These are phyloP conservation scores for Hypoxylon sp. DNA, from an alignment of 2,329 filamentous ascomycete genomes.

Conservation along the genomic window DNA sequence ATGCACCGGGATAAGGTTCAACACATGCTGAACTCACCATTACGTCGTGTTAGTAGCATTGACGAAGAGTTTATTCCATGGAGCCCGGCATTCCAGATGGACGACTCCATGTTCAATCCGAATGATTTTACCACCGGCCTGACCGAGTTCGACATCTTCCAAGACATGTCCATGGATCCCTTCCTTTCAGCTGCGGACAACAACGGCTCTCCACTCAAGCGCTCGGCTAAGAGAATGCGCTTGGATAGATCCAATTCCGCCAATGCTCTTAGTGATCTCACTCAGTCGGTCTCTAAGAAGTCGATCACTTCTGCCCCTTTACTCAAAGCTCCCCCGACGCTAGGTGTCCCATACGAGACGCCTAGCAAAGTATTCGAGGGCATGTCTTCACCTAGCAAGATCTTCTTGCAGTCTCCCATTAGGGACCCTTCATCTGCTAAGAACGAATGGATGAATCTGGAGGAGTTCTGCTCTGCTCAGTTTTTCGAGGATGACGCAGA, in stretches of 20 bases:
- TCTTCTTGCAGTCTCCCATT: slow-evolving; percentile 57
- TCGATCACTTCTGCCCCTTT: slow-evolving; percentile 63
- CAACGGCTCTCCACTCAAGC: slow-evolving; percentile 75
- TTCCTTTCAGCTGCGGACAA: slow-evolving; percentile 62
- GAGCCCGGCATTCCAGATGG: slow-evolving; percentile 75
- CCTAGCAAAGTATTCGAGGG: slow-evolving; percentile 69
- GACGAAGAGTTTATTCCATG: slow-evolving; percentile 66
- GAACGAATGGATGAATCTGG: slow-evolving; percentile 58
- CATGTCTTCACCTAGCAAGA: slow-evolving; percentile 67
- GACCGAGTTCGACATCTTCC: slow-evolving; percentile 73
- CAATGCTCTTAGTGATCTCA: slow-evolving; percentile 71
- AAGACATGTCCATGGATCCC: slow-evolving; percentile 56
- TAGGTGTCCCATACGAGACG: slow-evolving; percentile 60
- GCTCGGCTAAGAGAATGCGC: slow-evolving; percentile 68
- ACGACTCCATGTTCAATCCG: slow-evolving; percentile 65
- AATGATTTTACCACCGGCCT: slow-evolving; percentile 64
- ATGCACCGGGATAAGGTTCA: slow-evolving; percentile 87
- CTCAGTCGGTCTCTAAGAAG: slow-evolving; percentile 64
- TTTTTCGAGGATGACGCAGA: slow-evolving; percentile 69
- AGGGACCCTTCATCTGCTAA: slow-evolving; percentile 55
- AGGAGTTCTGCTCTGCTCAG: slow-evolving; percentile 66
- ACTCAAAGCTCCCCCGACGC: slow-evolving; percentile 60
- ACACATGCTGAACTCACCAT: slow-evolving; percentile 77
- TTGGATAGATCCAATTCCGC: slow-evolving; percentile 73
- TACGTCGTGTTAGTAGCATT: slow-evolving; percentile 61